Conservation (phyloP, 177 flowering plant species). For the Vitis hybrid region DNA sequence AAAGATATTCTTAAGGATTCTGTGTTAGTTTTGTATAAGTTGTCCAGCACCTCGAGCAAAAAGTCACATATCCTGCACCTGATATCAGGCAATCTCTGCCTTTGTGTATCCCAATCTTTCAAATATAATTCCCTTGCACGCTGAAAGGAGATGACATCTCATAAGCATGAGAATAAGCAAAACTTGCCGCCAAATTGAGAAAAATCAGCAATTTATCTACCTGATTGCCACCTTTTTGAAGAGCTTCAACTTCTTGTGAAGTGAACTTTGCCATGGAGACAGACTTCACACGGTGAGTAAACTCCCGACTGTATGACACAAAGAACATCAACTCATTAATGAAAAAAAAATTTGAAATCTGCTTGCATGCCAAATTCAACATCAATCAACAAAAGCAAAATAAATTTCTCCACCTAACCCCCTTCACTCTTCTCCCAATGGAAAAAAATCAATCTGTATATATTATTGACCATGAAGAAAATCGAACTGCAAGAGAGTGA, state of each 20-base stretch:
- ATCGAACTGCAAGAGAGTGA: too few relatives aligned
- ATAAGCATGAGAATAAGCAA: slow-evolving; percentile 15
- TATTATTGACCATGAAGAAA: too few relatives aligned
- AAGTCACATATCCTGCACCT: slow-evolving; percentile 42
- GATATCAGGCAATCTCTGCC: slow-evolving; percentile 73
- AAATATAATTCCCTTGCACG: slow-evolving; percentile 85
- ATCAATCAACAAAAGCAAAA: background rate
- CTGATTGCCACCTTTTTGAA: slow-evolving; percentile 98
- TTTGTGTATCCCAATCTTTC: slow-evolving; percentile 79
- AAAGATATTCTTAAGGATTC: slow-evolving; percentile 1
- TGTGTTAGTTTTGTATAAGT: background rate
- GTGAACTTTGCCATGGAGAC: slow-evolving; percentile 97
- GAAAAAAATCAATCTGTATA: too few relatives aligned
- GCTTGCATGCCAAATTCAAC: background rate
- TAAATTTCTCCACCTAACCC: too few relatives aligned
- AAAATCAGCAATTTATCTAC: slow-evolving; percentile 29
- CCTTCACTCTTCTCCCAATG: too few relatives aligned
- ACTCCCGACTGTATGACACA: slow-evolving; percentile 73
- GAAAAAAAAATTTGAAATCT: background rate
- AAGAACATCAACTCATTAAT: slow-evolving; percentile 5
- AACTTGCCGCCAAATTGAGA: background rate
- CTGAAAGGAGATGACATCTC: slow-evolving; percentile 38
- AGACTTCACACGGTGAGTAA: slow-evolving; percentile 96
- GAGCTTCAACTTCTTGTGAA: slow-evolving; percentile 88
- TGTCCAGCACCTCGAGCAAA: background rate